Evolutionary conservation across 108 stramenopile genomes (phyloP).

Genomic region (Schizochytrium sp.): DNA sequence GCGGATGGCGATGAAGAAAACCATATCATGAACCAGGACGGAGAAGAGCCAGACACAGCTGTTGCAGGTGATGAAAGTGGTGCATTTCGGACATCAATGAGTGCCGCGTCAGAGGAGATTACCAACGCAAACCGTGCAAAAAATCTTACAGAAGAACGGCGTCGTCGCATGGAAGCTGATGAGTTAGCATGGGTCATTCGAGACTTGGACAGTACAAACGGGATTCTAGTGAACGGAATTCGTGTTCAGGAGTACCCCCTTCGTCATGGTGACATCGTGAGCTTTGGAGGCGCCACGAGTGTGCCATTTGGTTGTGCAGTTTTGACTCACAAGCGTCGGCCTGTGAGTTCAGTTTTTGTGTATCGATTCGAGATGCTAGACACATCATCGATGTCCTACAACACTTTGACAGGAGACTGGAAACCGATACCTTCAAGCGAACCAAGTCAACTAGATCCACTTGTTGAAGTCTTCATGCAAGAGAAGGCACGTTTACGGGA

Average conservation of each 20-base stretch:
- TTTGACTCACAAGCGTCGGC: slow-evolving; percentile 55
- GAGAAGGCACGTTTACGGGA: slow-evolving; percentile 2
- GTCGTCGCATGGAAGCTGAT: neutral
- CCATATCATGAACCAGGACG: neutral
- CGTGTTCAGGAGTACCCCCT: slow-evolving; percentile 51
- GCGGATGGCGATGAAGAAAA: neutral
- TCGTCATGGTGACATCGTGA: slow-evolving; percentile 48
- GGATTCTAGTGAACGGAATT: slow-evolving; percentile 32
- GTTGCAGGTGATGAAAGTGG: neutral
- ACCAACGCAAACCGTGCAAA: too few relatives aligned
- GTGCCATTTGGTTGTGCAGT: slow-evolving; percentile 27
- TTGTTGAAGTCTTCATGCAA: neutral
- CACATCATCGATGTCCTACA: neutral
- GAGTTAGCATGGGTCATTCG: slow-evolving; percentile 50
- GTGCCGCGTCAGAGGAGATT: neutral
- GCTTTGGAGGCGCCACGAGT: slow-evolving; percentile 42
- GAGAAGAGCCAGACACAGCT: neutral
- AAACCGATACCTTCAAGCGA: neutral
- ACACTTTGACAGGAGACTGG: slow-evolving; percentile 1
- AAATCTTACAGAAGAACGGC: neutral
- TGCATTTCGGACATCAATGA: neutral
- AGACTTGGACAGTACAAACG: slow-evolving; percentile 54
- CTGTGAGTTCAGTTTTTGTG: slow-evolving; percentile 42
- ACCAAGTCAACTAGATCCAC: neutral
- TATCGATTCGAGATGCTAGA: slow-evolving; percentile 27